Conservation (phyloP, 2,329 filamentous ascomycete species). For the Paraconiothyrium sp. region DNA sequence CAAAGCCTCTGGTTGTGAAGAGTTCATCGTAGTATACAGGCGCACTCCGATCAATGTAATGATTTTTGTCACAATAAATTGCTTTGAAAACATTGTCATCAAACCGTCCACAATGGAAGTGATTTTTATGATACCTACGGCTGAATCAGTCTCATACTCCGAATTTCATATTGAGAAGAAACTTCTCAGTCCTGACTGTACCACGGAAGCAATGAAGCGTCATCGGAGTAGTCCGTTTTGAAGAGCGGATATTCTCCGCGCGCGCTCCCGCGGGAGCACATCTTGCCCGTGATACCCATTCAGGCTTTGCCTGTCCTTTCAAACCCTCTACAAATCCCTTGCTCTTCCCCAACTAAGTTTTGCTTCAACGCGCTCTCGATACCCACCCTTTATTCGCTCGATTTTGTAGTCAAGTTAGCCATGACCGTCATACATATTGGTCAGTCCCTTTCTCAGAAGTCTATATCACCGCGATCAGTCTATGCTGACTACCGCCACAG, state of each 20-base stretch:
- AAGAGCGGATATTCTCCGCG: conserved; percentile 1
- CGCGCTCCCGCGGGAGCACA: not conserved
- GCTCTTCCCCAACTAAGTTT: not conserved
- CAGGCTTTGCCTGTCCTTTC: not conserved
- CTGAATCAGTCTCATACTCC: not conserved
- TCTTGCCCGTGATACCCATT: not conserved
- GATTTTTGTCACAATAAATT: not conserved
- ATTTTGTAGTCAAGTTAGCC: not conserved
- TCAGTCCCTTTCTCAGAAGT: not conserved
- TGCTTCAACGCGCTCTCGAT: not conserved
- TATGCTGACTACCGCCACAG: not conserved
- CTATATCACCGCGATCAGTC: not conserved
- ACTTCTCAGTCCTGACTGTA: not conserved
- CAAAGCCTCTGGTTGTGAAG: conserved; percentile 18
- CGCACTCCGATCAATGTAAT: not conserved
- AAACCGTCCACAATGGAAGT: too few relatives aligned
- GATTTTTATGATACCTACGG: too few relatives aligned
- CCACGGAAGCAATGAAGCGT: not conserved
- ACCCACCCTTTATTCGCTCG: not conserved
- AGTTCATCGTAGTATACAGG: not conserved
- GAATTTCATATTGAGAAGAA: not conserved
- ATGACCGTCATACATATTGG: conserved; percentile 6
- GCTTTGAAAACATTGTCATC: too few relatives aligned
- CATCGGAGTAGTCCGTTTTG: not conserved
- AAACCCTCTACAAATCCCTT: not conserved